Percentiles rank a stretch among this genome's conserved stretches.
These are phyloP conservation scores for Geotrichum citri-aurantii DNA, from an alignment of 1,139 yeast species.

Conservation along the genomic window DNA sequence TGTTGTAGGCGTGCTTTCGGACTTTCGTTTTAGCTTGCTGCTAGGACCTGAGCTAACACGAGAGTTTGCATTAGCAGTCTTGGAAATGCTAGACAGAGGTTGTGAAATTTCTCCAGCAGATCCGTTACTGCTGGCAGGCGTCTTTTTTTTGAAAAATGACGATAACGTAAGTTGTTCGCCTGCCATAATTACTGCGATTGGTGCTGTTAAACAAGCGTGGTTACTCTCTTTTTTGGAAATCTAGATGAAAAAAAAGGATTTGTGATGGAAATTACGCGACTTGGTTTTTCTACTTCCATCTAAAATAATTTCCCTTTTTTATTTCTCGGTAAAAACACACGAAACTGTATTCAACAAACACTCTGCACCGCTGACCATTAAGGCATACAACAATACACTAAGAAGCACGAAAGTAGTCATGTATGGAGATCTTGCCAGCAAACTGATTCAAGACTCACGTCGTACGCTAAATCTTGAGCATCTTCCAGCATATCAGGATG, in stretches of 20 bases:
- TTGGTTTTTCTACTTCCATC: neutral
- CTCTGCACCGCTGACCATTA: neutral
- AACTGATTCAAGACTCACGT: conserved; percentile 78
- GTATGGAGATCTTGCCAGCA: conserved; percentile 87
- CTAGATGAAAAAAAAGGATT: neutral
- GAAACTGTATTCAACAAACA: neutral
- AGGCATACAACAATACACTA: neutral
- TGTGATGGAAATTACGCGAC: neutral
- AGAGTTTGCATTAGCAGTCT: neutral
- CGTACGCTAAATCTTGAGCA: conserved; percentile 62
- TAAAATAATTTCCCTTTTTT: neutral
- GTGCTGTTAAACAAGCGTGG: neutral
- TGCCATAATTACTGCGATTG: neutral
- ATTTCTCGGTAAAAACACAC: neutral
- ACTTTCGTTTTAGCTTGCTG: neutral
- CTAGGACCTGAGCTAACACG: neutral
- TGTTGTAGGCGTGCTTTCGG: neutral
- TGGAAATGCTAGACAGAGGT: neutral
- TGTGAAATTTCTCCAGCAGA: neutral
- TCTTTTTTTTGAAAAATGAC: neutral
- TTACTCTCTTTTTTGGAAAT: neutral
- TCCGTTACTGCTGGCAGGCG: neutral
- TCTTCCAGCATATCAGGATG: conserved; percentile 70
- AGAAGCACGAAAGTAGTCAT: conserved; percentile 39
- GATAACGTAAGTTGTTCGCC: neutral